phyloP scores from a whole-genome alignment of 2,329 filamentous ascomycete species.

The Hypomyces rosellus region DNA sequence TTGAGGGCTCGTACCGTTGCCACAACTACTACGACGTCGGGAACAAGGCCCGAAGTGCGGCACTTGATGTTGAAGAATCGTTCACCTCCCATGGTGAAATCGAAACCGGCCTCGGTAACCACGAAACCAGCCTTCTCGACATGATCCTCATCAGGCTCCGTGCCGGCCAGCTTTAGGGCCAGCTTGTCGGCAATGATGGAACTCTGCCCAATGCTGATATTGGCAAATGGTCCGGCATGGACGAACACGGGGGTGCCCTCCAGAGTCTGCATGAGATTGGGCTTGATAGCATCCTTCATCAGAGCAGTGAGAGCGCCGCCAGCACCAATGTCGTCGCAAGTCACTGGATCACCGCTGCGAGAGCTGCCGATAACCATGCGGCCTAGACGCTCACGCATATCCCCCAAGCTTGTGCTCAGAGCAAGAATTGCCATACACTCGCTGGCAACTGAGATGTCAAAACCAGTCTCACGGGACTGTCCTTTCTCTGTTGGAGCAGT shows the following conservation, averaged over 20 bases:
- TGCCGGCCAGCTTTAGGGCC: conserved; percentile 91
- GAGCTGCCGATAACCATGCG: conserved; percentile 94
- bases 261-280: conserved; percentile 96
- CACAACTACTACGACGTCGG: conserved; percentile 90
- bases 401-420: conserved; percentile 76
- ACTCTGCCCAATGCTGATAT: conserved; percentile 96
- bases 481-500: conserved; percentile 88
- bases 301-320: conserved; percentile 88
- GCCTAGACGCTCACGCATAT: conserved; percentile 89
- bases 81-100: conserved; percentile 99
- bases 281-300: conserved; percentile 98
- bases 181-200: conserved; percentile 93
- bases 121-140: conserved; percentile 82
- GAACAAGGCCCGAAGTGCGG: conserved; percentile 83
- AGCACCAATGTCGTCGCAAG: conserved; percentile 89
- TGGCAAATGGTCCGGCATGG: conserved; percentile 94
- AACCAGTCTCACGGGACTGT: conserved; percentile 79
- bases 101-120: conserved; percentile 94
- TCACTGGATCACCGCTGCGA: conserved; percentile 78
- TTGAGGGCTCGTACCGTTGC: conserved; percentile 94
- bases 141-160: conserved; percentile 84
- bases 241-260: conserved; percentile 97
- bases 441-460: conserved; percentile 95
- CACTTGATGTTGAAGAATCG: conserved; percentile 99
- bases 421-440: conserved; percentile 98